These are phyloP conservation scores for Termitomyces eurrhizus DNA, from an alignment of 768 basidiomycete species.

Conservation along the genomic window DNA sequence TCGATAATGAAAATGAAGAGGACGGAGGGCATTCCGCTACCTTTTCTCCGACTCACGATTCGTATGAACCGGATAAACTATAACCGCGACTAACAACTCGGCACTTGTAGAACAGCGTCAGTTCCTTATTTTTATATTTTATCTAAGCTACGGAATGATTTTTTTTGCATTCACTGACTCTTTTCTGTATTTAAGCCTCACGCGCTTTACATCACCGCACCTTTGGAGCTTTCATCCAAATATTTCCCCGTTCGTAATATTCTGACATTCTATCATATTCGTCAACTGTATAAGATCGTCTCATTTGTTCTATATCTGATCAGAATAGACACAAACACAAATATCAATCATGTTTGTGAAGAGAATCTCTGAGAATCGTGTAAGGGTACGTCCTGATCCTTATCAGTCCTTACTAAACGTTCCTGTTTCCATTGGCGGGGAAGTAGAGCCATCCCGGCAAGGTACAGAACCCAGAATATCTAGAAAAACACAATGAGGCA, in stretches of 20 bases:
- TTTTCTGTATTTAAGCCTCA: slow-evolving; percentile 8
- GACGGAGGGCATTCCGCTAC: slow-evolving; percentile 17
- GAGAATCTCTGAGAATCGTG: not conserved
- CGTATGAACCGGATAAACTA: slow-evolving; percentile 16
- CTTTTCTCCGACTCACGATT: slow-evolving; percentile 20
- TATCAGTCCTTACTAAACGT: slow-evolving; percentile 16
- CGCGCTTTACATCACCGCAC: slow-evolving; percentile 14
- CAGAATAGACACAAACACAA: slow-evolving; percentile 4
- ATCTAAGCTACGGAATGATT: not conserved
- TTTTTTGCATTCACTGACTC: not conserved
- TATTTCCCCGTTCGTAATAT: slow-evolving; percentile 10
- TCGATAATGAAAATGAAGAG: slow-evolving; percentile 27
- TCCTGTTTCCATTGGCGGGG: slow-evolving; percentile 46
- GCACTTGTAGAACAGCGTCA: not conserved
- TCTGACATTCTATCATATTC: slow-evolving; percentile 15
- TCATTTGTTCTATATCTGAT: slow-evolving; percentile 13
- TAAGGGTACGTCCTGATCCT: slow-evolving; percentile 15
- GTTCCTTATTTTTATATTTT: not conserved
- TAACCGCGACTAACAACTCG: not conserved
- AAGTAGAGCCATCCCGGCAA: slow-evolving; percentile 35
- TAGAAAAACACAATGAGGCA: slow-evolving; percentile 14
- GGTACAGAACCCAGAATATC: slow-evolving; percentile 47
- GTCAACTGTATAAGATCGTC: slow-evolving; percentile 7
- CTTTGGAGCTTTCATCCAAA: slow-evolving; percentile 13
- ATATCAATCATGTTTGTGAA: not conserved